Base-by-base conservation (phyloP, 1,284 basidiomycete genomes). In the Gomphus bonarii region DNA sequence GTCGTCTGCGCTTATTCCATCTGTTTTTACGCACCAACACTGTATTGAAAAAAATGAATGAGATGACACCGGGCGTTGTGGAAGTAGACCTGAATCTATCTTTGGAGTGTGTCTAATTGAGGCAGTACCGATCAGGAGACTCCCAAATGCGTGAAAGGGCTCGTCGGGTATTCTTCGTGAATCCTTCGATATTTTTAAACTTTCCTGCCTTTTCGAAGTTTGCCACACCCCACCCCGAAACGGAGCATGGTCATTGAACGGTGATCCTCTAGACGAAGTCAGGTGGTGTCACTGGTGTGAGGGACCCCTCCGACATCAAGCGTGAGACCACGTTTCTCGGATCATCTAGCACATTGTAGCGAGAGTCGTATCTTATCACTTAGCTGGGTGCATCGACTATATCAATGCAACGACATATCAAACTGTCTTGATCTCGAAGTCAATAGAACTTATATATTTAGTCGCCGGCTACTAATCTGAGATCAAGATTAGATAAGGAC, bases 401-500 rank as follows among this genome's bases (percentile, higher is more conserved):
- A 20, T 35, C n/a, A n/a, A n/a, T n/a, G n/a, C 47, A n/a, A 31
- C n/a, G n/a, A 31, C 9, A n/a, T 31, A n/a, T 49, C 33, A 49
- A 12, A n/a, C 30, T 31, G 8, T 42, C 40, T 43, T 43, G 42
- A 43, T 43, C 42, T 43, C 20, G 20, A 25, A 44, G 43, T 5
- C 43, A 18, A n/a, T 22, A n/a, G 22, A 7, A 7, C 7, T 8
- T 14, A 30, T 48, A 30, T 30, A 31, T 30, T 3, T 25, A 12
- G n/a, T n/a, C n/a, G 30, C 31, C 49, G 31, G 33, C 10, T 36
- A 50, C 49, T 50, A 35, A 22, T 14, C 3, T 11, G 31, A 35
- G 30, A 35, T 30, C 12, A 20, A 55, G 43, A 47, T 55, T 55
- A 55, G 43, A 55, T 55, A 48, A 48, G 4, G 36, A 16, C 38